A percentile compares a stretch with the other conserved stretches of the same genome.
These are phyloP conservation scores for Solanum virginianum DNA, from an alignment of 257 asterid species.

Conservation along the genomic window DNA sequence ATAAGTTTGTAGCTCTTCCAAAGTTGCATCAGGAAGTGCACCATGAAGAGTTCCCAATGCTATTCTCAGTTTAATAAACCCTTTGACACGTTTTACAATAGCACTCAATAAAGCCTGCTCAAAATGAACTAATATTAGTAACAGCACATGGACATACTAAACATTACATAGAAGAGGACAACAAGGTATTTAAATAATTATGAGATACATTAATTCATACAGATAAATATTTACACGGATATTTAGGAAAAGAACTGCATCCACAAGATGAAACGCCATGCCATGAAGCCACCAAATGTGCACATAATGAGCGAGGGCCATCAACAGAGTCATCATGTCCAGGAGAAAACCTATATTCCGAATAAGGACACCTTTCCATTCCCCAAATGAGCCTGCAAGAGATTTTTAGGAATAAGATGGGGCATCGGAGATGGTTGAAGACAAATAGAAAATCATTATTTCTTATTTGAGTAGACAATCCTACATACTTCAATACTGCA, in stretches of 20 bases:
- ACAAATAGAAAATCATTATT: not conserved
- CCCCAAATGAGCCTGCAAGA: conserved; percentile 66
- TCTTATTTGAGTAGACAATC: not conserved
- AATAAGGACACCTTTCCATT: conserved; percentile 73
- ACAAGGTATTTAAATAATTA: not conserved
- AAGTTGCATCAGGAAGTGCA: conserved; percentile 89
- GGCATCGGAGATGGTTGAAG: not conserved
- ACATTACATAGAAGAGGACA: not conserved
- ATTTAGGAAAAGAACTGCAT: conserved; percentile 77
- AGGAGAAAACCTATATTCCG: conserved; percentile 82
- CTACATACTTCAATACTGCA: not conserved
- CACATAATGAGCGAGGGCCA: conserved; percentile 84
- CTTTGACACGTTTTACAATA: conserved; percentile 59
- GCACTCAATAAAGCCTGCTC: conserved; percentile 81
- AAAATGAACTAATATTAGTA: conserved; percentile 6
- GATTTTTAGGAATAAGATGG: not conserved
- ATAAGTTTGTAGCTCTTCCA: conserved; percentile 67
- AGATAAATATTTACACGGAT: conserved; percentile 58
- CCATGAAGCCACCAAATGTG: conserved; percentile 99
- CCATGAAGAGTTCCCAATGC: conserved; percentile 89
- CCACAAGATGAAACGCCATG: conserved; percentile 91
- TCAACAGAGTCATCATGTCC: conserved; percentile 80
- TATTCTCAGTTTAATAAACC: conserved; percentile 61
- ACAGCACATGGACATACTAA: not conserved
- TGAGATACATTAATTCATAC: not conserved